Conservation (phyloP, 2,329 filamentous ascomycete species). For the Talaromyces atroroseus region DNA sequence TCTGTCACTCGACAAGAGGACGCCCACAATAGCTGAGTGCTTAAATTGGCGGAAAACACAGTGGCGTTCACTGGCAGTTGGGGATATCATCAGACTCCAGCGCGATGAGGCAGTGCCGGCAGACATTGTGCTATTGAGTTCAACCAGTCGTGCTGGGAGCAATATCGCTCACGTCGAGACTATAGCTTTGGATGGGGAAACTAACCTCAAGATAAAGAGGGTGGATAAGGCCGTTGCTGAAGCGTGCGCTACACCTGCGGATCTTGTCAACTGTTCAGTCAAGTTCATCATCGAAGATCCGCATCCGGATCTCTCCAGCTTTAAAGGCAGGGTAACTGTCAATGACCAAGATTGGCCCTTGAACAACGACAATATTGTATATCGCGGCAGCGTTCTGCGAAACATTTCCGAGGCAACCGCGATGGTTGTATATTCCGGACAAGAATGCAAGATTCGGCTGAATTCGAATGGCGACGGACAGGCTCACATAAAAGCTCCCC, state of each 20-base stretch:
- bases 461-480: conserved; percentile 77
- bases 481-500: conserved; percentile 64
- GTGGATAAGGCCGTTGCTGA: conserved; percentile 55
- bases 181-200: conserved; percentile 52
- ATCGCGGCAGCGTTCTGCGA: conserved; percentile 67
- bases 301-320: conserved; percentile 53
- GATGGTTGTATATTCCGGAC: conserved; percentile 73
- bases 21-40: not conserved
- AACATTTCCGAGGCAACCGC: conserved; percentile 67
- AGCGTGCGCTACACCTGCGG: conserved; percentile 33
- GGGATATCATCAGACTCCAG: conserved; percentile 65
- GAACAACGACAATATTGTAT: conserved; percentile 68
- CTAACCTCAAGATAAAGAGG: conserved; percentile 44
- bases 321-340: conserved; percentile 49
- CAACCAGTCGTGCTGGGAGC: conserved; percentile 60
- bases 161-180: conserved; percentile 58
- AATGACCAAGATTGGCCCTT: conserved; percentile 54
- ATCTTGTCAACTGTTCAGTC: conserved; percentile 15
- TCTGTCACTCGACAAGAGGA: conserved; percentile 46
- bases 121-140: conserved; percentile 65
- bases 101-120: conserved; percentile 68
- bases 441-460: conserved; percentile 91
- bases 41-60: conserved; percentile 55
- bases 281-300: conserved; percentile 53
- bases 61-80: conserved; percentile 70